phyloP scores from a whole-genome alignment of 2,329 filamentous ascomycete species.

The Fusarium proliferatum region DNA sequence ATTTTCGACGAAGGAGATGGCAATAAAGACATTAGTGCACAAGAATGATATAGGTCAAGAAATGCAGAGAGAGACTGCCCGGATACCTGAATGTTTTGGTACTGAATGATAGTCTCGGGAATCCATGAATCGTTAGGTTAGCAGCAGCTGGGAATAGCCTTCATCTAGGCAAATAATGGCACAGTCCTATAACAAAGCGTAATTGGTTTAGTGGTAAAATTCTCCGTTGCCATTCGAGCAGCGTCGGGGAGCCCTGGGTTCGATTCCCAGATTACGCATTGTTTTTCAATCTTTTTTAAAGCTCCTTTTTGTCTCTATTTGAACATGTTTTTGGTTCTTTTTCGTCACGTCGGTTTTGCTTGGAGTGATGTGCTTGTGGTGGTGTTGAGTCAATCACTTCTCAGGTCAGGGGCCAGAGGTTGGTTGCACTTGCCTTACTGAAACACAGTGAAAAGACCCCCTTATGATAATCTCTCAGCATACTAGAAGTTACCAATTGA shows the following conservation, averaged over 20 bases:
- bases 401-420: too few species aligned
- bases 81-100: not conserved
- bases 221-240: slow-evolving; percentile 30
- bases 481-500: not conserved
- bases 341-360: not conserved
- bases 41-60: not conserved
- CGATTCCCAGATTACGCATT: slow-evolving; percentile 30
- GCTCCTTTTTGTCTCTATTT: not conserved
- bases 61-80: not conserved
- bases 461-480: not conserved
- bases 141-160: not conserved
- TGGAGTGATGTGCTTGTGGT: not conserved
- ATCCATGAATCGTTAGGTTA: not conserved
- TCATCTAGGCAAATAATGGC: rapidly evolving
- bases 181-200: not conserved
- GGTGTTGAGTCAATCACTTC: not conserved
- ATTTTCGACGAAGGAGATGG: not conserved
- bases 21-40: not conserved
- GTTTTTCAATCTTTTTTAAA: not conserved
- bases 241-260: slow-evolving; percentile 7
- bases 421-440: not conserved
- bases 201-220: slow-evolving; percentile 22
- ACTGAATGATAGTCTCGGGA: not conserved
- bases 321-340: not conserved
- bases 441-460: not conserved